These are phyloP conservation scores for Saturnispora gosingensis DNA, from an alignment of 805 yeast genomes.

Conservation along the genomic window DNA sequence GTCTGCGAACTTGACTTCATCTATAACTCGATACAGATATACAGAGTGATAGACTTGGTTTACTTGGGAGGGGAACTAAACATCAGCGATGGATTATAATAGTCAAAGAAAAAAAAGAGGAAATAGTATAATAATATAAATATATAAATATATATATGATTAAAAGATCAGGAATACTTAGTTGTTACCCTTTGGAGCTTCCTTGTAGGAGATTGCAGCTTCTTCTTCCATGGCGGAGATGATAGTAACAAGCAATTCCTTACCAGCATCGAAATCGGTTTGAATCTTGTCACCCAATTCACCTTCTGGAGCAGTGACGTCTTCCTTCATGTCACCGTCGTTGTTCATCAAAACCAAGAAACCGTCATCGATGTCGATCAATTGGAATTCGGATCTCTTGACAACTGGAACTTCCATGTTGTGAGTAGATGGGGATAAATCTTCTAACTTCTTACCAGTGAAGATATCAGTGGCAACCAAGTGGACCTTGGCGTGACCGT, in stretches of 20 bases:
- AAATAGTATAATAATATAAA: background rate
- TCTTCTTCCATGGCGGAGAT: constrained; percentile 99
- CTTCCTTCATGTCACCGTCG: constrained; percentile 99
- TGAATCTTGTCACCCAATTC: constrained; percentile 92
- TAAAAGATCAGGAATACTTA: constrained; percentile 13
- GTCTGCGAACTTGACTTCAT: constrained; percentile 93
- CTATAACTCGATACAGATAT: constrained; percentile 81
- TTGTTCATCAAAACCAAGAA: constrained; percentile 92
- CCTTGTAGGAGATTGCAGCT: constrained; percentile 97
- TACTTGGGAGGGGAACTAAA: constrained; percentile 18
- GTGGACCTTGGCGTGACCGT: constrained; percentile 99
- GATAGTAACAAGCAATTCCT: constrained; percentile 94
- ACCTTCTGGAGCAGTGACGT: constrained; percentile 96
- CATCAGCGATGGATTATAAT: background rate
- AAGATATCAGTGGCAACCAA: constrained; percentile 97
- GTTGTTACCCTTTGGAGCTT: constrained; percentile 68
- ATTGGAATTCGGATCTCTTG: constrained; percentile 90
- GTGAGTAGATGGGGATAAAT: constrained; percentile 99
- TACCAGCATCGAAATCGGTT: constrained; percentile 93
- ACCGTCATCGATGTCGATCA: constrained; percentile 97
- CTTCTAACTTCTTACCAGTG: constrained; percentile 99
- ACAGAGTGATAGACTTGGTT: constrained; percentile 76
- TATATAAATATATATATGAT: constrained; percentile 3
- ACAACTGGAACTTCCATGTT: constrained; percentile 99
- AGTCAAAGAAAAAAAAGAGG: background rate